phyloP scores from a whole-genome alignment of 2,329 filamentous ascomycete genomes.

The Claviceps quebecensis region DNA sequence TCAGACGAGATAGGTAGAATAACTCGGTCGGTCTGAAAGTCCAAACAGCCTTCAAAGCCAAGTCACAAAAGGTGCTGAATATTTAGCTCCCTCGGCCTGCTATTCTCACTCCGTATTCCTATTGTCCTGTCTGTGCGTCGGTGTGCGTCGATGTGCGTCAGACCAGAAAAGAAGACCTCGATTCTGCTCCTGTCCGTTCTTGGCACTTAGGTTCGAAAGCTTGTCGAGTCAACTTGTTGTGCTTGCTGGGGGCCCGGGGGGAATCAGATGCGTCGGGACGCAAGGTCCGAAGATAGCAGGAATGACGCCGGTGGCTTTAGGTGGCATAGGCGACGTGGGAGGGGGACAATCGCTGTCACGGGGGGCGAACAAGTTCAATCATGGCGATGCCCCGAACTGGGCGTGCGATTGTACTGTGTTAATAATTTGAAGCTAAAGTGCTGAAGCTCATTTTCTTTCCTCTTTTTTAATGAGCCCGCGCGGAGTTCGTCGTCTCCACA shows the following conservation, averaged over 20 bases:
- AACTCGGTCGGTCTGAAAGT: no score
- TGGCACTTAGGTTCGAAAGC: background rate
- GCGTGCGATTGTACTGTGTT: background rate
- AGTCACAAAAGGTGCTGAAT: no score
- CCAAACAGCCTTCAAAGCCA: no score
- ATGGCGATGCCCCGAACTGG: background rate
- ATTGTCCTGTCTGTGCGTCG: no score
- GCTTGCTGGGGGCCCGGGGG: background rate
- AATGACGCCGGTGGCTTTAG: background rate
- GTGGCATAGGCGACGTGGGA: background rate
- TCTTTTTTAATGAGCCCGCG: background rate
- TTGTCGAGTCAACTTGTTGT: background rate
- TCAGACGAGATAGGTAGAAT: no score
- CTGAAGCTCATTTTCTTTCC: background rate
- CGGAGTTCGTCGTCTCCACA: background rate
- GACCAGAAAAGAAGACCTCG: background rate
- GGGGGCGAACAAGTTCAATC: background rate
- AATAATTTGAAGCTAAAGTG: background rate
- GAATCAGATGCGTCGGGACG: background rate
- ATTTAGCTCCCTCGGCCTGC: no score
- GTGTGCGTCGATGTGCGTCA: no score
- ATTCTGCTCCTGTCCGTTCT: background rate
- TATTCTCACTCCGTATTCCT: no score
- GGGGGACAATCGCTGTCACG: background rate
- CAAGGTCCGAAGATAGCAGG: background rate